These are phyloP conservation scores for Coleophoma crateriformis DNA, from an alignment of 2,329 filamentous ascomycete species.

Conservation along the genomic window DNA sequence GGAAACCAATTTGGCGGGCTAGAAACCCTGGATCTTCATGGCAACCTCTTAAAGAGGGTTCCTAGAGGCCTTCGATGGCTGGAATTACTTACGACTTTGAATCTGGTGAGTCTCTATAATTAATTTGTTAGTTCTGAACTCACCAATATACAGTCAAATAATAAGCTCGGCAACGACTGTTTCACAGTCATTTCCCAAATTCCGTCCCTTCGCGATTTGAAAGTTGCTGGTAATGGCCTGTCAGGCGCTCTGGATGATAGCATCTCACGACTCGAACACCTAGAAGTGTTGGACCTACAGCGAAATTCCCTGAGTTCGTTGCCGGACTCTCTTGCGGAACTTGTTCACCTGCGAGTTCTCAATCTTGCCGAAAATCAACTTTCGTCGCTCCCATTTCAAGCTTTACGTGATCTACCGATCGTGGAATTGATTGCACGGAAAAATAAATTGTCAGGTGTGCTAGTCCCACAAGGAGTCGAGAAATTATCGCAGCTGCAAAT, in stretches of 20 bases:
- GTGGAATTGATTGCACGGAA: constrained; percentile 69
- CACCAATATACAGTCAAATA: constrained; percentile 58
- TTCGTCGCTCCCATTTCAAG: constrained; percentile 62
- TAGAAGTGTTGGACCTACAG: constrained; percentile 79
- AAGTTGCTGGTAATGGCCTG: constrained; percentile 72
- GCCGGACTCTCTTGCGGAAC: constrained; percentile 59
- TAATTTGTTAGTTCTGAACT: too few relatives aligned
- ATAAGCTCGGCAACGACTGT: constrained; percentile 67
- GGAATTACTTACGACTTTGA: constrained; percentile 70
- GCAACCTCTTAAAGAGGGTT: constrained; percentile 68
- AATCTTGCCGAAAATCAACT: constrained; percentile 79
- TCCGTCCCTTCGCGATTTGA: constrained; percentile 68
- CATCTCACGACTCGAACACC: constrained; percentile 57
- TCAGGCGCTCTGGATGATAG: constrained; percentile 59
- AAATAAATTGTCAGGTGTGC: constrained; percentile 68
- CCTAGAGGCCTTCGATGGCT: constrained; percentile 73
- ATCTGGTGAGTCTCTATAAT: constrained; percentile 54
- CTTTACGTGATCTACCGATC: constrained; percentile 62
- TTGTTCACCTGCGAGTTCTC: constrained; percentile 66
- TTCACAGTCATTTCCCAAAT: constrained; percentile 73
- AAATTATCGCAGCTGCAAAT: constrained; percentile 61
- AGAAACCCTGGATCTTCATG: constrained; percentile 79
- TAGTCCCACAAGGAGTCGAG: constrained; percentile 60
- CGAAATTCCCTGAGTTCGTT: constrained; percentile 72
- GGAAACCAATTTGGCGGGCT: constrained; percentile 78